Evolutionary conservation across 2,329 filamentous ascomycete species (phyloP), one percentile per base, ranked within the genome.

Genomic region (Zasmidium angulare): DNA sequence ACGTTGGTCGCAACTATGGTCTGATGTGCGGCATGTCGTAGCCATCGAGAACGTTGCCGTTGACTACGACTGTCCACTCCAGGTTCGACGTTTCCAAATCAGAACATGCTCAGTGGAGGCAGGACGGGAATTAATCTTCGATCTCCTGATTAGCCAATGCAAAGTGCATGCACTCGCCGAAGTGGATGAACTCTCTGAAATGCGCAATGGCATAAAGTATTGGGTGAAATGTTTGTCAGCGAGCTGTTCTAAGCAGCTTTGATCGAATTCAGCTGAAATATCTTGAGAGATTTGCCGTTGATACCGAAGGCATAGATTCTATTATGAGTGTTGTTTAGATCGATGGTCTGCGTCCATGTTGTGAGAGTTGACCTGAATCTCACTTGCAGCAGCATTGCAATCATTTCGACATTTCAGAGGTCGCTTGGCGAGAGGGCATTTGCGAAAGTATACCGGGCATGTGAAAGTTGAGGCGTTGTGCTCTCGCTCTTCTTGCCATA

Each of bases 1-100:
- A 68, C 43, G 21, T 60, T 14, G 72, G 70, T 57, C 68, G 62
- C 31, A 66, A 20, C 11, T 51, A 11, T 20, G 49, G 3, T 19
- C 31, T 26, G 22, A 51, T 29, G 24, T 51, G 22, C 6, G 49
- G 49, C 49, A 51, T 51, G 22, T 9, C 70, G 31, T 63, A 73
- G 61, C 71, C 73, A 58, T 74, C 72, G 2, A 73, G 51, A 54
- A 73, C 73, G 46, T 66, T 53, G 4, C 69, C 70, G 48, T 69
- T 68, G 19, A 67, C 55, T 49, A 74, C 50, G 3, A 59, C 53
- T 1, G 69, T 71, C 59, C 63, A 73, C 59, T 70, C 66, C 24
- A 74, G 65, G 47, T 64, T 24, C 2, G 66, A 68, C 20, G 66
- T 56, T 21, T 62, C 56, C 21, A 71, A n/a, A n/a, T n/a, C n/a